phyloP scores from a whole-genome alignment of 176 grass and related monocot species.

The Musa schizocarpa region DNA sequence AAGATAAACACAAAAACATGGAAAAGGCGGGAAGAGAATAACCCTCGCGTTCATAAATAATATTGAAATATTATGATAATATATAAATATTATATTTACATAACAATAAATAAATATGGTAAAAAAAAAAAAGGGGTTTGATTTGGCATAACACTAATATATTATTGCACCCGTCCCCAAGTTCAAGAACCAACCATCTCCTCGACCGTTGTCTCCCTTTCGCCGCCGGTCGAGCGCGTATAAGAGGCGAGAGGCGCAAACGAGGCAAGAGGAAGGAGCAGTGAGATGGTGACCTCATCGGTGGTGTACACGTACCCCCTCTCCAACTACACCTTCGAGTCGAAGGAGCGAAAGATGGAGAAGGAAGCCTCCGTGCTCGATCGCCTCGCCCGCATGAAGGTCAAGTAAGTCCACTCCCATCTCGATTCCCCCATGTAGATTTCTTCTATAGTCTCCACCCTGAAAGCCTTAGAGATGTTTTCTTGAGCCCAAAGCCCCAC shows the following conservation, averaged over 20 bases:
- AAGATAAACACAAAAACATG: no score
- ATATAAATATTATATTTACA: no score
- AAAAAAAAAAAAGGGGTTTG: no score
- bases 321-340: constrained; percentile 93
- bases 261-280: background rate
- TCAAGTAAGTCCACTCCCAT: constrained; percentile 48
- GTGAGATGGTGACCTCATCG: constrained; percentile 50
- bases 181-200: background rate
- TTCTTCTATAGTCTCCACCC: background rate
- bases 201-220: background rate
- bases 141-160: no score
- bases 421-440: background rate
- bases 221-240: background rate
- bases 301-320: constrained; percentile 86
- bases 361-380: constrained; percentile 98
- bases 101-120: no score
- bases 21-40: no score
- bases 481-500: background rate
- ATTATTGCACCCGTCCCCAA: no score
- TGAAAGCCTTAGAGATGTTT: background rate
- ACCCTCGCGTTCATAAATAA: no score
- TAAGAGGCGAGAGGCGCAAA: background rate
- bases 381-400: constrained; percentile 91
- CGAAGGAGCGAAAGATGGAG: constrained; percentile 99
- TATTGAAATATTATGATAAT: no score